Evolutionary conservation across 2,329 filamentous ascomycete genomes (phyloP), one percentile per base, ranked within the genome.

Genomic region (Aspergillus neoniger): DNA sequence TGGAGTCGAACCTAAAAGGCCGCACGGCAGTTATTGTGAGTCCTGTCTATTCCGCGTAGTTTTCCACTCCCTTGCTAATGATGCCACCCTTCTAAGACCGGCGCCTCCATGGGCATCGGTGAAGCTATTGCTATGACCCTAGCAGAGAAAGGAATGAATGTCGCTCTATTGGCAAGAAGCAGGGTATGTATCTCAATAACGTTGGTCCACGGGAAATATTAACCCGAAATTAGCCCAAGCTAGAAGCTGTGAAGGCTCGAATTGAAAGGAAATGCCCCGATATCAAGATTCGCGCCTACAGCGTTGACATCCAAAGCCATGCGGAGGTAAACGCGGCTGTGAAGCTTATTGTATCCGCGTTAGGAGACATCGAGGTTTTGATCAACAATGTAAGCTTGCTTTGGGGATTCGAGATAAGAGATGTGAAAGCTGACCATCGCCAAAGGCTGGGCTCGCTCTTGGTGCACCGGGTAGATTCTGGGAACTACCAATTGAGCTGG

Each of bases 21-120:
- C 32, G 32, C 12, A 36, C 32, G 10, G 32, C 32, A 2, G 32
- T 36, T 12, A 36, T 36, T 4, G 32, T 36, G 32, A 36, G 32
- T 36, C 4, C 32, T 23, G 19, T 17, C 19, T 9, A 21, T 21
- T 21, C 6, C 21, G 25, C 41, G 41, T 47, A 23, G 2, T 32
- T 55, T n/a, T 15, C 9, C 2, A 19, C 4, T 15, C 12, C 8
- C 19, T 19, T 32, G 23, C 14, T 19, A 55, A 50, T 9, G 4
- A 30, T 17, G 32, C 12, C 5, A 14, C 9, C 30, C 9, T 36
- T 0, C 12, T 12, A 28, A 71, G 70, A 81, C 74, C 1, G 77
- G 77, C n/a, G 79, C 76, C 21, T 79, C 74, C 1, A 81, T 80
- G 78, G 80, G 80, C 44, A 82, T 83, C 38, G 81, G 80, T 17